Conservation (phyloP, 2,329 filamentous ascomycete species). For the Nigrospora osmanthi region DNA sequence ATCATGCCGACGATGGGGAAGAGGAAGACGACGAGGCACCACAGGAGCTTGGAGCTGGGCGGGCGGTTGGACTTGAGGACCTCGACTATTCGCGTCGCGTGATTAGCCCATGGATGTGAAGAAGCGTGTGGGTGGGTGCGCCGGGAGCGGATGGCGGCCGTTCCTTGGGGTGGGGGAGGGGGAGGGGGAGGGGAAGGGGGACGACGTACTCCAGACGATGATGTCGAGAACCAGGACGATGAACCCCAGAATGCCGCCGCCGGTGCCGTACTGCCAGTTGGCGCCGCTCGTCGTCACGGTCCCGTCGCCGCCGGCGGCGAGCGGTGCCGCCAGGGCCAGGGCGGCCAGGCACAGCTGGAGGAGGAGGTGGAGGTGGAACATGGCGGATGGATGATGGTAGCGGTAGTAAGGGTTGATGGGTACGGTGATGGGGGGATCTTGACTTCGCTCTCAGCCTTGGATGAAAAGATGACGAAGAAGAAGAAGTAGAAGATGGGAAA, state of each 20-base stretch:
- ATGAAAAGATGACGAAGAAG: no score
- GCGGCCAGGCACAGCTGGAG: slow-evolving; percentile 45
- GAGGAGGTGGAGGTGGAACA: slow-evolving; percentile 31
- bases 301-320: slow-evolving; percentile 18
- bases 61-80: slow-evolving; percentile 57
- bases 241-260: slow-evolving; percentile 54
- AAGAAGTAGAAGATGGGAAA: no score
- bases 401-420: no score
- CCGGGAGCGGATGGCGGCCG: slow-evolving; percentile 6
- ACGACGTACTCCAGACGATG: slow-evolving; percentile 50
- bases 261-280: slow-evolving; percentile 51
- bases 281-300: slow-evolving; percentile 27
- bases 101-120: no score
- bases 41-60: slow-evolving; percentile 48
- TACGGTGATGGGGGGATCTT: no score
- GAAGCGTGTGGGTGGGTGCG: background rate
- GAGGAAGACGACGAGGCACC: slow-evolving; percentile 56
- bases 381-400: slow-evolving; percentile 3
- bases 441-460: no score
- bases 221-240: slow-evolving; percentile 55
- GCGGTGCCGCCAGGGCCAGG: slow-evolving; percentile 40
- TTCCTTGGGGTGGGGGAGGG: background rate
- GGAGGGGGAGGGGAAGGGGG: background rate
- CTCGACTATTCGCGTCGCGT: slow-evolving; percentile 41
- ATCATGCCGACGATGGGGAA: slow-evolving; percentile 56